phyloP scores from a whole-genome alignment of 2,329 filamentous ascomycete species.

The Colletotrichum shisoi region DNA sequence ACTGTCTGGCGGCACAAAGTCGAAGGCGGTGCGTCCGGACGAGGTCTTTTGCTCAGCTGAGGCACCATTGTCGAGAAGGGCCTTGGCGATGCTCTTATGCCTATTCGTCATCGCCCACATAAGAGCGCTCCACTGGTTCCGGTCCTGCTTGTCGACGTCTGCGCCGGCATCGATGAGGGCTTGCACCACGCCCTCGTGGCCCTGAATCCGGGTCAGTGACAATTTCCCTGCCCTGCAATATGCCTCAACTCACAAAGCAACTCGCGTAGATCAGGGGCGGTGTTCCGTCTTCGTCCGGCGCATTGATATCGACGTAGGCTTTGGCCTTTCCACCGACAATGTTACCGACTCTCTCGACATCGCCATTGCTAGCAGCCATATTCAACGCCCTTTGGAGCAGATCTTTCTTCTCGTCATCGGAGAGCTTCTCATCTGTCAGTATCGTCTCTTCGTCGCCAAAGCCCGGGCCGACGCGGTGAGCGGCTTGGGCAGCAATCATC shows the following conservation, averaged over 20 bases:
- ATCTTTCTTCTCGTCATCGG: slow-evolving; percentile 78
- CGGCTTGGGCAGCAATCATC: slow-evolving; percentile 95
- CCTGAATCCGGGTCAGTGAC: slow-evolving; percentile 55
- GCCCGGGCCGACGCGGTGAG: slow-evolving; percentile 75
- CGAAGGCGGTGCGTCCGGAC: slow-evolving; percentile 90
- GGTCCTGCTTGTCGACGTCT: slow-evolving; percentile 90
- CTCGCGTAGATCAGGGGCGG: slow-evolving; percentile 97
- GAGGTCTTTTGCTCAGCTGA: slow-evolving; percentile 97
- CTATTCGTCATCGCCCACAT: slow-evolving; percentile 99
- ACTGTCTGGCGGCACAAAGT: slow-evolving; percentile 93
- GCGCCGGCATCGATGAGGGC: slow-evolving; percentile 85
- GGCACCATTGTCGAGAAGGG: slow-evolving; percentile 88
- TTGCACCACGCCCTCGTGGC: slow-evolving; percentile 87
- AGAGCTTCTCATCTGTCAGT: slow-evolving; percentile 74
- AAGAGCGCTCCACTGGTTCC: slow-evolving; percentile 94
- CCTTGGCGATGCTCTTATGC: slow-evolving; percentile 94
- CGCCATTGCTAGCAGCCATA: slow-evolving; percentile 96
- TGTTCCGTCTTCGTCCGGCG: slow-evolving; percentile 91
- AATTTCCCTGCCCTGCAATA: not conserved
- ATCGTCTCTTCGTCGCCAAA: slow-evolving; percentile 84
- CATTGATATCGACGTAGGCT: slow-evolving; percentile 82
- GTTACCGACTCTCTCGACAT: slow-evolving; percentile 79
- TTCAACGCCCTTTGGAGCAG: slow-evolving; percentile 87
- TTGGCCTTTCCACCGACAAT: slow-evolving; percentile 78
- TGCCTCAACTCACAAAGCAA: slow-evolving; percentile 77